Percentiles rank a stretch among this genome's conserved stretches.
Conservation (phyloP, 2,329 filamentous ascomycete species). For the Colletotrichum lindemuthianum region DNA sequence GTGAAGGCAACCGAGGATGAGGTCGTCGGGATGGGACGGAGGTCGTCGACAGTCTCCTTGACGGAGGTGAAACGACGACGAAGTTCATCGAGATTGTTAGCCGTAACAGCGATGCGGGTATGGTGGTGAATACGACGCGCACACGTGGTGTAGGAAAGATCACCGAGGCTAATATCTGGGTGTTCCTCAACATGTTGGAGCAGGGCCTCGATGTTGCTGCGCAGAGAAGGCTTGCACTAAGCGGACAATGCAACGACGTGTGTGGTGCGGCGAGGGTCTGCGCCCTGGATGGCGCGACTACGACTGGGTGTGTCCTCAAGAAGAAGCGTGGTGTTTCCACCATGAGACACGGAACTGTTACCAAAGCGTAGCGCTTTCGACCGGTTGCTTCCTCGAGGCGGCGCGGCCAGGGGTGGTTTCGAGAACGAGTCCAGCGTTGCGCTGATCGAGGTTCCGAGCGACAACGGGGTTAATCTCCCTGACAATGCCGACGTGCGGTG, state of each 20-base stretch:
- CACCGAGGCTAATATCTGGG: slow-evolving; percentile 58
- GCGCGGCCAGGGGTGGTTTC: slow-evolving; percentile 60
- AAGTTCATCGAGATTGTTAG: background rate
- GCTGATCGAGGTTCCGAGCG: slow-evolving; percentile 61
- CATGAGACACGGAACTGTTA: slow-evolving; percentile 58
- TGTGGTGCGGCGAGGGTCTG: background rate
- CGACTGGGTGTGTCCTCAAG: slow-evolving; percentile 61
- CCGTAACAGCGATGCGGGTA: background rate
- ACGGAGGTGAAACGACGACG: background rate
- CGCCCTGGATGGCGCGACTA: slow-evolving; percentile 50
- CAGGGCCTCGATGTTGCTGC: slow-evolving; percentile 65
- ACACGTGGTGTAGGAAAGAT: slow-evolving; percentile 74
- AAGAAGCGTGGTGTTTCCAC: slow-evolving; percentile 75
- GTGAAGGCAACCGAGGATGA: slow-evolving; percentile 53
- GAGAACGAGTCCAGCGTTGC: slow-evolving; percentile 67
- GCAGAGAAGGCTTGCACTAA: slow-evolving; percentile 64
- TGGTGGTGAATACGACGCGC: slow-evolving; percentile 67
- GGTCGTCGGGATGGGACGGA: background rate
- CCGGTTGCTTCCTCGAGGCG: slow-evolving; percentile 54
- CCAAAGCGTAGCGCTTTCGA: slow-evolving; percentile 49
- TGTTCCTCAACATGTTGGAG: slow-evolving; percentile 59
- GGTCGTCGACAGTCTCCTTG: background rate
- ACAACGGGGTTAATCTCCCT: slow-evolving; percentile 68
- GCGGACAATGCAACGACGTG: slow-evolving; percentile 58
- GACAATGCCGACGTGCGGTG: slow-evolving; percentile 71